phyloP scores from a whole-genome alignment of 2,329 filamentous ascomycete species.

The Penicillium sclerotiorum region DNA sequence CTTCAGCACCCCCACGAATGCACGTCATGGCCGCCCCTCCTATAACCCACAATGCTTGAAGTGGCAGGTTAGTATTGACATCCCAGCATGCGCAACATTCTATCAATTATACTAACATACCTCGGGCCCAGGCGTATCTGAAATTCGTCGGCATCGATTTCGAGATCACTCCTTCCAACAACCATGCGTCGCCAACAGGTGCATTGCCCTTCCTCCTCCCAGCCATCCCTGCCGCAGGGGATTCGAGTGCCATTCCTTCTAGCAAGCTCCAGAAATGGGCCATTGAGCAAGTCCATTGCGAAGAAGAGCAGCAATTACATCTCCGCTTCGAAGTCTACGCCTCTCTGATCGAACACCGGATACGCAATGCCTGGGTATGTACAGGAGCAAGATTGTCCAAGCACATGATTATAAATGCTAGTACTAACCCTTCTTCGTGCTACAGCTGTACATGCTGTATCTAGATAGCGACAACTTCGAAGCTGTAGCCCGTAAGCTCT shows the following conservation, averaged over 20 bases:
- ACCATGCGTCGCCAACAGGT: conserved; percentile 89
- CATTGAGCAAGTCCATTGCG: conserved; percentile 52
- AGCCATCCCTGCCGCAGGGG: conserved; percentile 39
- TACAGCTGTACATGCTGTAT: conserved; percentile 73
- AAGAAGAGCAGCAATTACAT: conserved; percentile 55
- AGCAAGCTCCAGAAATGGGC: conserved; percentile 71
- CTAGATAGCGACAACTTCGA: conserved; percentile 67
- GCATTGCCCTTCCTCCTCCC: conserved; percentile 85
- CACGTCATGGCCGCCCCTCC: conserved; percentile 65
- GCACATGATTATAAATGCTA: background rate
- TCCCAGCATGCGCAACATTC: background rate
- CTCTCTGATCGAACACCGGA: conserved; percentile 71
- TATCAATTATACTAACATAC: conserved; percentile 9
- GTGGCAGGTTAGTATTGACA: conserved; percentile 75
- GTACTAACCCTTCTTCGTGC: background rate
- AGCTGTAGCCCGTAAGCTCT: conserved; percentile 68
- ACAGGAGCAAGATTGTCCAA: background rate
- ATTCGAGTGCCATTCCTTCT: conserved; percentile 57
- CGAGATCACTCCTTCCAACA: conserved; percentile 71
- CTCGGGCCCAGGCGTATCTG: conserved; percentile 69
- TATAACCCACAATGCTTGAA: conserved; percentile 93
- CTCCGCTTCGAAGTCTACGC: conserved; percentile 72
- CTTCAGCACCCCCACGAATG: conserved; percentile 70
- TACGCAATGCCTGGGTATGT: conserved; percentile 82
- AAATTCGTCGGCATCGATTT: conserved; percentile 73